phyloP scores from a whole-genome alignment of 306 rosid genomes.

The Malus orientalis region DNA sequence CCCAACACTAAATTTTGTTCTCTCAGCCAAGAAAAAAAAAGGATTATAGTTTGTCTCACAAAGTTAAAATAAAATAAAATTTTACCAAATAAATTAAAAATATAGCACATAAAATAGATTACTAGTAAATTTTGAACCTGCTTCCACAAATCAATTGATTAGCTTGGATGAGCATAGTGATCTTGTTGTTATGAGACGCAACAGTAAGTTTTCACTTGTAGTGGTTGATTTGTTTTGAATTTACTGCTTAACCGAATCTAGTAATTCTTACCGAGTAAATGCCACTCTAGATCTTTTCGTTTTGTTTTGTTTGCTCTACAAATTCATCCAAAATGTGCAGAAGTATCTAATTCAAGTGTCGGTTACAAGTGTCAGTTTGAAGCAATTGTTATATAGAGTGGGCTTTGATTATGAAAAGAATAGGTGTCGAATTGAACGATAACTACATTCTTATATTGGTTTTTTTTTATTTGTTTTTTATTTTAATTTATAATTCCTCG shows the following conservation, averaged over 20 bases:
- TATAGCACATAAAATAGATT: too few relatives aligned
- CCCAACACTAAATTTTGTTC: too few relatives aligned
- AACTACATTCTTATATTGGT: not conserved
- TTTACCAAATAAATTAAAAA: too few relatives aligned
- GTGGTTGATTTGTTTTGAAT: not conserved
- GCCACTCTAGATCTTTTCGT: not conserved
- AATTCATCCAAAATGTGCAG: constrained; percentile 9
- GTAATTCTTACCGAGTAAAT: not conserved
- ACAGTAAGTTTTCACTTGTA: constrained; percentile 19
- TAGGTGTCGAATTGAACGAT: not conserved
- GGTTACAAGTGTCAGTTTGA: constrained; percentile 68
- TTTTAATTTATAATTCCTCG: not conserved
- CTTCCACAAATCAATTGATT: constrained; percentile 15
- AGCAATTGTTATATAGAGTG: not conserved
- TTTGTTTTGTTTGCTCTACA: not conserved
- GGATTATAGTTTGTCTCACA: too few relatives aligned
- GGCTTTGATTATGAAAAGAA: not conserved
- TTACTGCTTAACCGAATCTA: not conserved
- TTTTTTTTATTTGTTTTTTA: too few relatives aligned
- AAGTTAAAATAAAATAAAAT: too few relatives aligned
- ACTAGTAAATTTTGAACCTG: not conserved
- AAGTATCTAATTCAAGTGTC: constrained; percentile 20
- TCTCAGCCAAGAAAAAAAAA: too few relatives aligned
- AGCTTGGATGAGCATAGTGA: constrained; percentile 64
- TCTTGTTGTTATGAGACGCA: constrained; percentile 65